Percentiles rank a stretch among this genome's conserved stretches.
These are phyloP conservation scores for Venturia aucupariae DNA, from an alignment of 2,329 filamentous ascomycete genomes.

Conservation along the genomic window DNA sequence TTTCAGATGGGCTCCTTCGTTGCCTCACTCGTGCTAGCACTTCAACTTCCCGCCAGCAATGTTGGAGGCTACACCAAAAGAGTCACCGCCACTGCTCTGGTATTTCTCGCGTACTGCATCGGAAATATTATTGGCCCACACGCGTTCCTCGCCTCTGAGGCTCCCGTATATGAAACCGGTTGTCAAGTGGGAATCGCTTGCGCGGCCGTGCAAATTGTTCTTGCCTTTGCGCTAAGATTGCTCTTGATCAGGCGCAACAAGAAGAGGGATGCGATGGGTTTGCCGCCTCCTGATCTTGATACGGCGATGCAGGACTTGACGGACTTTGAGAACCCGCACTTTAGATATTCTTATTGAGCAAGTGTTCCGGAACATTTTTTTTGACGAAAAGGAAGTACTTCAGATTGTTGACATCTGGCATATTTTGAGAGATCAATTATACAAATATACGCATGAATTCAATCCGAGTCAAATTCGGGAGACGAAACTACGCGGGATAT, in stretches of 20 bases:
- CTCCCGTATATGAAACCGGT: constrained; percentile 43
- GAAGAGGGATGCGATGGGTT: constrained; percentile 25
- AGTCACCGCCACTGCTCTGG: constrained; percentile 1
- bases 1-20: constrained; percentile 35
- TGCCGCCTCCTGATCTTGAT: not conserved
- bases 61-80: constrained; percentile 28
- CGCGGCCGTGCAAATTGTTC: constrained; percentile 32
- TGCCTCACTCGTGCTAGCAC: constrained; percentile 42
- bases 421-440: no score
- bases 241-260: constrained; percentile 32
- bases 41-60: constrained; percentile 44
- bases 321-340: not conserved
- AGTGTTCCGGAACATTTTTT: no score
- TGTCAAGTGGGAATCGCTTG: constrained; percentile 43
- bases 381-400: no score
- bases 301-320: not conserved
- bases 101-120: constrained; percentile 4
- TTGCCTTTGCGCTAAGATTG: constrained; percentile 28
- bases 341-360: not conserved
- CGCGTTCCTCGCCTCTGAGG: constrained; percentile 28
- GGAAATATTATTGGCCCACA: constrained; percentile 10
- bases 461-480: no score
- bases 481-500: no score
- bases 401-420: no score
- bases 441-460: no score